Evolutionary conservation across 805 yeast species (phyloP).

Genomic region (Lipomyces sp.): DNA sequence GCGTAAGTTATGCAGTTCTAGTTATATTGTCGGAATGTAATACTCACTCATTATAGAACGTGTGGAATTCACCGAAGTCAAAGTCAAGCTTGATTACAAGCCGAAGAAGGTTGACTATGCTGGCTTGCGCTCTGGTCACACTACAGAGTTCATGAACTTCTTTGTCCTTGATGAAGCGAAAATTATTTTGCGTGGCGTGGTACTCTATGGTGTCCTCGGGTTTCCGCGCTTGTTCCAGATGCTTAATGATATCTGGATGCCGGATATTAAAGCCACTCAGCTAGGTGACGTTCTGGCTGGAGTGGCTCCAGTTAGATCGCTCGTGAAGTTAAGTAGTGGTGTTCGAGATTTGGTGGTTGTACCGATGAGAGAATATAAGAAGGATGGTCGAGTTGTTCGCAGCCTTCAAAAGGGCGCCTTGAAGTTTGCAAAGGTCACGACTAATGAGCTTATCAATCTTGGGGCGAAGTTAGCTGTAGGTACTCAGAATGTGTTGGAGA

Average conservation of each 20-base stretch:
- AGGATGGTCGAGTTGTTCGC: slow-evolving; percentile 70
- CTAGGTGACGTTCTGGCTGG: slow-evolving; percentile 82
- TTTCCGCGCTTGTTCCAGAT: slow-evolving; percentile 60
- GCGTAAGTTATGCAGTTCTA: slow-evolving; percentile 21
- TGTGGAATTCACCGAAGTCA: slow-evolving; percentile 55
- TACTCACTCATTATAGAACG: slow-evolving; percentile 61
- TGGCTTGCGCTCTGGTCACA: slow-evolving; percentile 84
- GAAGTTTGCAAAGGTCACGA: slow-evolving; percentile 74
- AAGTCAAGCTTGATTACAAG: slow-evolving; percentile 80
- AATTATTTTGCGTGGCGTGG: slow-evolving; percentile 63
- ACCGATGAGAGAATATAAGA: slow-evolving; percentile 73
- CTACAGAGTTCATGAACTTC: slow-evolving; percentile 84
- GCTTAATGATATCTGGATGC: slow-evolving; percentile 79
- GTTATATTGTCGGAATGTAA: background rate
- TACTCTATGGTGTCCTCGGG: slow-evolving; percentile 78
- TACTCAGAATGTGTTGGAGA: slow-evolving; percentile 78
- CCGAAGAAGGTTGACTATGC: slow-evolving; percentile 87
- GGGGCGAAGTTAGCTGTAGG: slow-evolving; percentile 89
- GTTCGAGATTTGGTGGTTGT: slow-evolving; percentile 71
- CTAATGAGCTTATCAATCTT: slow-evolving; percentile 76
- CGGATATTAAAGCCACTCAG: slow-evolving; percentile 83
- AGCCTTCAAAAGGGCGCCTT: slow-evolving; percentile 76
- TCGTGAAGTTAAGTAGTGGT: slow-evolving; percentile 79
- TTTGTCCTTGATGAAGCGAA: slow-evolving; percentile 87
- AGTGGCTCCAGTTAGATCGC: slow-evolving; percentile 75